Evolutionary conservation across 2,329 filamentous ascomycete genomes (phyloP), one percentile per base, ranked within the genome.

Genomic region (Balansia obtecta): DNA sequence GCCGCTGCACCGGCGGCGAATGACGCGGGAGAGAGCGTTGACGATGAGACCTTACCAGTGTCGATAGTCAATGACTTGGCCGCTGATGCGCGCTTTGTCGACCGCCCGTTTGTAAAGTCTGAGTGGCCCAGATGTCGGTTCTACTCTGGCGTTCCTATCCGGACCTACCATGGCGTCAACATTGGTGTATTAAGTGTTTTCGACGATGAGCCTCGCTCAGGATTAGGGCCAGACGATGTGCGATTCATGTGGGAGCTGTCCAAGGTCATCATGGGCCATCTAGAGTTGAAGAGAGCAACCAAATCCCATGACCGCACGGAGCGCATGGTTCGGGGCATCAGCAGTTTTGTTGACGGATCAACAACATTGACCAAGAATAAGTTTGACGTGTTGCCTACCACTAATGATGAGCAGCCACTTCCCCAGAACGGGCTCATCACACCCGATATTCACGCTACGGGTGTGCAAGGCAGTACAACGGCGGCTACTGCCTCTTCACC

Each of bases 141-240:
- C 50, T 68, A 66, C 42, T 62, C 63, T 0, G 64, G 59, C 4
- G 63, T 67, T 0, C 65, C 66, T 5, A 66, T 68, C n/a, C 60
- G 62, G 0, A 61, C 60, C 0, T 58, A 55, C 3, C 52, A 56
- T 4, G 65, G 63, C 15, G 59, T 67, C 53, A 64, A 65, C 50
- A 68, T 68, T 18, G 66, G 66, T 10, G 64, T 65, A 0, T 61
- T 61, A 10, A 63, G 57, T 32, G 55, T 67, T 3, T 48, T 54
- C 20, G 54, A 44, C 30, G 43, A 52, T 1, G 49, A 52, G 18
- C 50, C 52, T 6, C 41, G 50, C 2, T 15, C 16, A 10, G 50
- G 47, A 20, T 57, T 63, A 33, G 60, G 57, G 22, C 53, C 57
- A 13, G 46, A 54, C 4, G 57, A 61, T 8, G 50, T 60, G 10